Evolutionary conservation across 495 filamentous ascomycete species (phyloP).

Genomic region (Penicillium parvum): DNA sequence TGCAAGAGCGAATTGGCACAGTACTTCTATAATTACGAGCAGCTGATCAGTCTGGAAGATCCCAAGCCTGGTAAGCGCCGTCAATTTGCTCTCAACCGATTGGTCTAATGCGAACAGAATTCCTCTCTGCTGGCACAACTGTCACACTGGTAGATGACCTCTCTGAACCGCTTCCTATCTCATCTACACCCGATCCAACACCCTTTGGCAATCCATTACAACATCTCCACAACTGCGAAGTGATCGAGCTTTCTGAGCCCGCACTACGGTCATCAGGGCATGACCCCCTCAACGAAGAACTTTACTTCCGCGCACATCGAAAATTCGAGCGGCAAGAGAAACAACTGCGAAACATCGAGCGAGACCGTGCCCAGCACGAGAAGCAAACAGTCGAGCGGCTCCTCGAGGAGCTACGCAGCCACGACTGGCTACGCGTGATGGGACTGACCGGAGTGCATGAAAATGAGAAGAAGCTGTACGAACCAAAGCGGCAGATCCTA

Average conservation of each 20-base stretch:
- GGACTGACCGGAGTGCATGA: constrained; percentile 86
- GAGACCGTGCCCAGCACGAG: constrained; percentile 87
- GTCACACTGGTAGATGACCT: constrained; percentile 46
- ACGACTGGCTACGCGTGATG: constrained; percentile 90
- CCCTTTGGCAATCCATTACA: constrained; percentile 43
- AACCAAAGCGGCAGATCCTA: constrained; percentile 79
- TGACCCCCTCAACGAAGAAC: constrained; percentile 66
- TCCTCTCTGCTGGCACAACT: constrained; percentile 41
- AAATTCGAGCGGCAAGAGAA: constrained; percentile 86
- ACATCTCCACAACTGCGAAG: constrained; percentile 32
- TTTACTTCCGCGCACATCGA: constrained; percentile 66
- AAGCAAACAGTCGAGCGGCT: constrained; percentile 81
- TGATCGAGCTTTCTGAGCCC: constrained; percentile 23
- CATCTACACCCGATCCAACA: constrained; percentile 16
- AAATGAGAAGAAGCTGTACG: constrained; percentile 74
- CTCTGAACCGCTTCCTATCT: constrained; percentile 22
- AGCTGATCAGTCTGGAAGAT: constrained; percentile 76
- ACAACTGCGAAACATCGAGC: constrained; percentile 88
- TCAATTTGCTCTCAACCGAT: constrained; percentile 1
- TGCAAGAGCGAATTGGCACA: constrained; percentile 83
- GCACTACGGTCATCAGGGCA: neutral
- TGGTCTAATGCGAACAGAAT: constrained; percentile 26
- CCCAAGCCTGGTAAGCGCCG: constrained; percentile 64
- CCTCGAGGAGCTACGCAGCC: constrained; percentile 80
- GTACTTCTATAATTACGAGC: constrained; percentile 89